These are phyloP conservation scores for Cardamine occulta DNA, from an alignment of 345 rosid genomes.

Conservation along the genomic window DNA sequence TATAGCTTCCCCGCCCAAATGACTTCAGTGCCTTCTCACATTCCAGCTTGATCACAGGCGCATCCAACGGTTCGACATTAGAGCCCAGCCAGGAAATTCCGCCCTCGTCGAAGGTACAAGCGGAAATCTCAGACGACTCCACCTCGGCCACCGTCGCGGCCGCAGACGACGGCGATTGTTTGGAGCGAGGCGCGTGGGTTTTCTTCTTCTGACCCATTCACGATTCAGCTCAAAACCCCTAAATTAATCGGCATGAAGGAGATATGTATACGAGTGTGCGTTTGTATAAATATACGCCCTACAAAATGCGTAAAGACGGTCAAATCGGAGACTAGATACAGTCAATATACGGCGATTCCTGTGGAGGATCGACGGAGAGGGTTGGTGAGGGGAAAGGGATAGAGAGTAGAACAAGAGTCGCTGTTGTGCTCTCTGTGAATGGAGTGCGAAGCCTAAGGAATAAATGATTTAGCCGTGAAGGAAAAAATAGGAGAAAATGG, in stretches of 20 bases:
- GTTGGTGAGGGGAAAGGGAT: constrained; percentile 45
- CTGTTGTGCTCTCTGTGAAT: constrained; percentile 21
- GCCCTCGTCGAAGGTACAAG: neutral
- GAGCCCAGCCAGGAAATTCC: constrained; percentile 27
- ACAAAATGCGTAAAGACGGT: constrained; percentile 15
- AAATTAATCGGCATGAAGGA: constrained; percentile 49
- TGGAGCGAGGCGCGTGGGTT: constrained; percentile 58
- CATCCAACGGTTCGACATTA: constrained; percentile 44
- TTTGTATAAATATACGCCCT: neutral
- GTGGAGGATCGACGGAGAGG: constrained; percentile 49
- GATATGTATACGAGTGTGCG: neutral
- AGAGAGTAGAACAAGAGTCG: constrained; percentile 38
- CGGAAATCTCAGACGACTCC: constrained; percentile 36
- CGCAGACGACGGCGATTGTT: constrained; percentile 48
- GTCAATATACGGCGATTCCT: constrained; percentile 24
- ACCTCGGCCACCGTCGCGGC: constrained; percentile 29
- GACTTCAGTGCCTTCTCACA: constrained; percentile 86
- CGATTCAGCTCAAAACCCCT: constrained; percentile 38
- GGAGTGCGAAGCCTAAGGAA: constrained; percentile 17
- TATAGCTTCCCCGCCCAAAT: constrained; percentile 84
- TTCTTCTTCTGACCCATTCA: constrained; percentile 89
- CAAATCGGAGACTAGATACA: constrained; percentile 28
- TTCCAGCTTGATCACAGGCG: constrained; percentile 61
- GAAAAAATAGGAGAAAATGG: neutral
- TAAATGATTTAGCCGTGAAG: constrained; percentile 14